Evolutionary conservation across 495 filamentous ascomycete species (phyloP).

Genomic region (Neurospora sublineolata): DNA sequence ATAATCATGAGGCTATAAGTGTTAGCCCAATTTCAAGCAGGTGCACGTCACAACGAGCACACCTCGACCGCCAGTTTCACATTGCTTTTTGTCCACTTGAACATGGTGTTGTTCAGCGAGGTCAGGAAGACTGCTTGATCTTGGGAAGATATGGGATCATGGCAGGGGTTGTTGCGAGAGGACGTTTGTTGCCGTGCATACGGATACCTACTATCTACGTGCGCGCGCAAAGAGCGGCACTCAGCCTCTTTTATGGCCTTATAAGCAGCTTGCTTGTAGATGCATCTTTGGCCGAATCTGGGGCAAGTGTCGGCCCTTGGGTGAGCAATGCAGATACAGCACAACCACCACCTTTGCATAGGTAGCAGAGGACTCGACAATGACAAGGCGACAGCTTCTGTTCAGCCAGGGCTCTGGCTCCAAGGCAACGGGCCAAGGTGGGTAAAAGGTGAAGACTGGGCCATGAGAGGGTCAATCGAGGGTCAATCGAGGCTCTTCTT

Average conservation of each 20-base stretch:
- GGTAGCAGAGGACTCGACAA: neutral
- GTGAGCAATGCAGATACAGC: neutral
- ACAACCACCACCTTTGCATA: neutral
- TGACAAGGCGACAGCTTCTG: neutral
- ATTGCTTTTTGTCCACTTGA: neutral
- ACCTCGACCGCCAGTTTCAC: neutral
- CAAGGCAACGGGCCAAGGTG: neutral
- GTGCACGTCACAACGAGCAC: neutral
- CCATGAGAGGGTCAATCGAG: constrained; percentile 6
- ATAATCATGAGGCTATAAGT: neutral
- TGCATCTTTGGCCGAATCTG: neutral
- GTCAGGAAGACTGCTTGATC: neutral
- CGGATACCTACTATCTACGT: neutral
- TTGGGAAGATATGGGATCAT: neutral
- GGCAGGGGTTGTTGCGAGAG: neutral
- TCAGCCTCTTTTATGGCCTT: neutral
- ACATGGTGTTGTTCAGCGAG: neutral
- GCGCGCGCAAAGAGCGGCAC: neutral
- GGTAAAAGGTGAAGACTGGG: constrained; percentile 2
- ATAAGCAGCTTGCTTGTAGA: neutral
- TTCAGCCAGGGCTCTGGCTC: neutral
- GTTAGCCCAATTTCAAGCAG: neutral
- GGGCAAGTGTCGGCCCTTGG: neutral
- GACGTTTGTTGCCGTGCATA: neutral
- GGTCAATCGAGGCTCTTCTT: constrained; percentile 6